Evolutionary conservation across 164 flowering plant species (phyloP).

Genomic region (Magnolia officinalis): DNA sequence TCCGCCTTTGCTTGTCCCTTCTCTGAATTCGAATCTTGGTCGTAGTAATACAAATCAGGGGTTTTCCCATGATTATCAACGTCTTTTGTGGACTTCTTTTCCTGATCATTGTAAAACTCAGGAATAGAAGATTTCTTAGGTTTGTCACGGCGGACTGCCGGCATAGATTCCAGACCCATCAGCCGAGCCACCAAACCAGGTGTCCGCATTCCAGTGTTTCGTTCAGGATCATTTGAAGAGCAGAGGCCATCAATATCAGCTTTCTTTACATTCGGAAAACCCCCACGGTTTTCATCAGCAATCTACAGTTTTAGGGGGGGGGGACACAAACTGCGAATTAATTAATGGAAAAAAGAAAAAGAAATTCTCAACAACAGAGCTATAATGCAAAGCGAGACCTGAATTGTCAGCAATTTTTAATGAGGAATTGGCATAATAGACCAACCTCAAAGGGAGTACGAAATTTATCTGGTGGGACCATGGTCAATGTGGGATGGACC

Average conservation of each 20-base stretch:
- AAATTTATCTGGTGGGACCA: not conserved
- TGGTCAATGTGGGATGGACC: not conserved
- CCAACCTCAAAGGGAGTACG: not conserved
- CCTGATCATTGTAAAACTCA: slow-evolving; percentile 16
- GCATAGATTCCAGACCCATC: slow-evolving; percentile 94
- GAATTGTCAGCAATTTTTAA: not conserved
- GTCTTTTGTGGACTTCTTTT: slow-evolving; percentile 15
- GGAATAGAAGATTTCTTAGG: slow-evolving; percentile 27
- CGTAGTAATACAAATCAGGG: slow-evolving; percentile 15
- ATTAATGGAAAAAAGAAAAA: not conserved
- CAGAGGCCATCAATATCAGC: slow-evolving; percentile 17
- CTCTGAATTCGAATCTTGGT: slow-evolving; percentile 26
- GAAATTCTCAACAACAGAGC: not conserved
- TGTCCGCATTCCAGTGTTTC: slow-evolving; percentile 43
- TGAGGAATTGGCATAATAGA: not conserved
- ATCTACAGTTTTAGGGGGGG: slow-evolving; percentile 35
- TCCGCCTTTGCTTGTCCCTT: slow-evolving; percentile 39
- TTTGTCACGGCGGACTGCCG: slow-evolving; percentile 32
- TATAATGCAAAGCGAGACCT: not conserved
- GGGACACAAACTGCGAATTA: not conserved
- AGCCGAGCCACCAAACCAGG: slow-evolving; percentile 86
- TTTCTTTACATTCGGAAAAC: slow-evolving; percentile 59
- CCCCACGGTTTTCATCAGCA: slow-evolving; percentile 85
- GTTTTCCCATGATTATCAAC: not conserved
- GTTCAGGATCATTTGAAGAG: slow-evolving; percentile 18